phyloP scores from a whole-genome alignment of 2,329 filamentous ascomycete genomes.

The Fusarium sp. region DNA sequence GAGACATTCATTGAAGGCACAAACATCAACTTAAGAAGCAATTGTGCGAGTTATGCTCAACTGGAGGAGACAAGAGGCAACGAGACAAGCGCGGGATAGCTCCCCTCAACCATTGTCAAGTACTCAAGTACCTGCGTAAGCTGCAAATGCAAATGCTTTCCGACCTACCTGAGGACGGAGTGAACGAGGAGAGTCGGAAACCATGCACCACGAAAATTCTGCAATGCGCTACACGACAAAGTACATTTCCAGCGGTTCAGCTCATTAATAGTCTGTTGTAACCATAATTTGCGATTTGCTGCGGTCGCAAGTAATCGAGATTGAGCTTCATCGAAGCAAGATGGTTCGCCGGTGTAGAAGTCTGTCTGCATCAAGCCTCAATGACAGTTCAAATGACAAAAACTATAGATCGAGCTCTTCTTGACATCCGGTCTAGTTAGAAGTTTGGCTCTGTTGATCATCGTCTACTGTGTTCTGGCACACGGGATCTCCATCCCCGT shows the following conservation, averaged over 20 bases:
- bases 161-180: background rate
- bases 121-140: conserved; percentile 9
- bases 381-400: background rate
- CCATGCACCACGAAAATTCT: conserved; percentile 26
- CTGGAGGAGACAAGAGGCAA: conserved; percentile 31
- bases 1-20: conserved; percentile 32
- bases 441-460: conserved; percentile 26
- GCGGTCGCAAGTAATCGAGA: conserved; percentile 6
- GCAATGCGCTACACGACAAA: background rate
- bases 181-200: background rate
- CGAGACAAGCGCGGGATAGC: background rate
- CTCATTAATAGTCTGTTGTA: background rate
- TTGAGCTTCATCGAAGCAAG: background rate
- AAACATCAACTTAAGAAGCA: conserved; percentile 17
- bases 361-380: background rate
- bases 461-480: conserved; percentile 35
- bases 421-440: background rate
- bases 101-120: background rate
- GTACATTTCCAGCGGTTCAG: background rate
- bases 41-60: conserved; percentile 29
- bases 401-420: conserved; percentile 2
- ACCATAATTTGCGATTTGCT: background rate
- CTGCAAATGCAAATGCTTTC: conserved; percentile 10
- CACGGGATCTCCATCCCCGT: conserved; percentile 40
- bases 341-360: conserved; percentile 2